phyloP scores from a whole-genome alignment of 192 early-diverging fungal genomes.

The Gaertneriomyces semiglobifer region DNA sequence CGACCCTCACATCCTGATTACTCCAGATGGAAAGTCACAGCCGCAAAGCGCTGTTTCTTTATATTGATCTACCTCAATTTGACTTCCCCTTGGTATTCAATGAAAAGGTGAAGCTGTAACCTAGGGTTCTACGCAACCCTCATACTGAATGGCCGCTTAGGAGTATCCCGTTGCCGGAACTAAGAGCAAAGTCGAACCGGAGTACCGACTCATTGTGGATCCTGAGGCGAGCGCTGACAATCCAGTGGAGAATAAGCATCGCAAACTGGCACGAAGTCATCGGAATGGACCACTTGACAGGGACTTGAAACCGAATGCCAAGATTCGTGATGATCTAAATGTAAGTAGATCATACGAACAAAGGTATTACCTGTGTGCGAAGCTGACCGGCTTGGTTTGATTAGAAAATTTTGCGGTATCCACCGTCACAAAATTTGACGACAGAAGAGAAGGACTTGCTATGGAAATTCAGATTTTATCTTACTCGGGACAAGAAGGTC shows the following conservation, averaged over 20 bases:
- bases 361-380: neutral
- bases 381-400: neutral
- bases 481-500: conserved; percentile 88
- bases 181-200: too few species aligned
- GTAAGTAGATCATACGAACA: conserved; percentile 39
- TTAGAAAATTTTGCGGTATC: conserved; percentile 85
- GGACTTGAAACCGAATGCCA: conserved; percentile 96
- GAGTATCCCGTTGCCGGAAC: too few species aligned
- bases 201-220: conserved; percentile 39
- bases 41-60: conserved; percentile 66
- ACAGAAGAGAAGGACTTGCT: conserved; percentile 90
- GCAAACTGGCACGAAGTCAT: conserved; percentile 83
- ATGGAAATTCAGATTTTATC: conserved; percentile 97
- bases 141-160: too few species aligned
- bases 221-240: conserved; percentile 89
- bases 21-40: conserved; percentile 5
- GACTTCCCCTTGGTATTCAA: conserved; percentile 95
- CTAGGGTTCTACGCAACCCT: too few species aligned
- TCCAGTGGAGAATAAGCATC: conserved; percentile 92
- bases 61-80: conserved; percentile 89
- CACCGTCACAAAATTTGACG: conserved; percentile 80
- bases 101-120: conserved; percentile 57
- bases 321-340: conserved; percentile 93
- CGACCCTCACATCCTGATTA: neutral
- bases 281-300: conserved; percentile 85